Base-by-base conservation (phyloP, 2,329 filamentous ascomycete genomes). In the Trichoderma gracile region DNA sequence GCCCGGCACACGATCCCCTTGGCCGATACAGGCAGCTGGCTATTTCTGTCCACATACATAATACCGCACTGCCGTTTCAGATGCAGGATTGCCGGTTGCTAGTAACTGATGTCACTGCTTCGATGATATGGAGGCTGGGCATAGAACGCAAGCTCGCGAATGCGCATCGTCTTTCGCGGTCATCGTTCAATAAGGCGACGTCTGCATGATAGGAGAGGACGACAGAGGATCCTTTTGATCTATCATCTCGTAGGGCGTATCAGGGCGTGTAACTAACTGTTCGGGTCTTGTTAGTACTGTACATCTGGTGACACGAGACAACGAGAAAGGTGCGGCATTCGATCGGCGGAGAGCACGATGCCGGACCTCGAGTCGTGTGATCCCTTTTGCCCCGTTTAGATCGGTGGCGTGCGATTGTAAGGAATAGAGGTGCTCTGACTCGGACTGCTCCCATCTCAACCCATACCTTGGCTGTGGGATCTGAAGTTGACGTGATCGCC, bases 1-100 rank as follows among this genome's bases (percentile, higher is more conserved):
- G 57, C 9, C 57, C 58, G 58, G 40, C 33, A 46, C 38, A 54
- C 45, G 58, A 61, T 61, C 58, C 58, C 58, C 38, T 53, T 61
- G 58, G 47, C 58, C 19, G 58, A 61, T 53, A 61, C 47, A 54
- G 58, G 49, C 49, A 61, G 49, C 21, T 23, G 38, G 40, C 53
- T 27, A 19, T 10, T 38, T 38, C 33, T 5, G 33, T 38, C 12
- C 33, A 14, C 33, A 38, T 38, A 38, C 33, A 38, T 38, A 38
- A 38, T 38, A 9, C 40, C 21, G 58, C 40, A 45, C 10, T 30
- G 12, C 27, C 47, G 47, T 60, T 50, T 60, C 57, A 40, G 21
- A 23, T 12, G 47, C n/a, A 38, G 47, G 12, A 27, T 61, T 49
- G 46, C 33, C 38, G 40, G 33, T 14, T 50, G 17, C 38, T 38